phyloP scores from a whole-genome alignment of 495 filamentous ascomycete genomes.

The Stereocaulon alpinum region DNA sequence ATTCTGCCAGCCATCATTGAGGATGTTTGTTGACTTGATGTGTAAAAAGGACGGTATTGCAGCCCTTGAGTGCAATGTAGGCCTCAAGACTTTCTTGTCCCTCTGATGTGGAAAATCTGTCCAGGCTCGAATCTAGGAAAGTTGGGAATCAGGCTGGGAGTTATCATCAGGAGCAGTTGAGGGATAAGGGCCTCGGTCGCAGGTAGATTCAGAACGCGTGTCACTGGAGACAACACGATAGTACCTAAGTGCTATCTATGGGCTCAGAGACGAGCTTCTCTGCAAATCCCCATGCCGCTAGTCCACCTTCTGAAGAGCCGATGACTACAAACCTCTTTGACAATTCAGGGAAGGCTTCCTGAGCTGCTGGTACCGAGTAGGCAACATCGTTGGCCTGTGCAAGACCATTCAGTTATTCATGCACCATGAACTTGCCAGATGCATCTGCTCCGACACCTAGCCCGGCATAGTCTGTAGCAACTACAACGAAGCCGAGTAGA shows the following conservation, averaged over 20 bases:
- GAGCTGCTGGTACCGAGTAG: constrained; percentile 32
- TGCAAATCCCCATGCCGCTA: constrained; percentile 32
- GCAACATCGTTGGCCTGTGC: constrained; percentile 30
- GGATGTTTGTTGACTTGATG: neutral
- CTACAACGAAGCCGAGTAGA: constrained; percentile 39
- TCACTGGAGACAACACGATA: constrained; percentile 29
- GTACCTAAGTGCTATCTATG: constrained; percentile 29
- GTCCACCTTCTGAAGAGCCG: constrained; percentile 37
- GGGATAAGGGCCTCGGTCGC: constrained; percentile 15
- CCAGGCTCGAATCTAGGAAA: constrained; percentile 11
- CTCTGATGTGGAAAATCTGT: constrained; percentile 23
- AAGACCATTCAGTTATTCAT: constrained; percentile 29
- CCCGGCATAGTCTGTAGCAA: constrained; percentile 46
- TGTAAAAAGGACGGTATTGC: constrained; percentile 18
- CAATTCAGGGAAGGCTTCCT: constrained; percentile 28
- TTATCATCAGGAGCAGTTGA: constrained; percentile 14
- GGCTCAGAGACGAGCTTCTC: constrained; percentile 25
- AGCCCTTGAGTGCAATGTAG: constrained; percentile 21
- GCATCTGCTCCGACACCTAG: constrained; percentile 34
- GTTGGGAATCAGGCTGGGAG: constrained; percentile 1
- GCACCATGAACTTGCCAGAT: constrained; percentile 29
- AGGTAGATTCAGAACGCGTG: constrained; percentile 8
- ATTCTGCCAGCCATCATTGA: constrained; percentile 11
- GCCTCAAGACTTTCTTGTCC: constrained; percentile 24
- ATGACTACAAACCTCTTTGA: constrained; percentile 29